A percentile compares a stretch with the other conserved stretches of the same genome.
Evolutionary conservation across 177 flowering plant genomes (phyloP).

Genomic region (Vitis hybrid): DNA sequence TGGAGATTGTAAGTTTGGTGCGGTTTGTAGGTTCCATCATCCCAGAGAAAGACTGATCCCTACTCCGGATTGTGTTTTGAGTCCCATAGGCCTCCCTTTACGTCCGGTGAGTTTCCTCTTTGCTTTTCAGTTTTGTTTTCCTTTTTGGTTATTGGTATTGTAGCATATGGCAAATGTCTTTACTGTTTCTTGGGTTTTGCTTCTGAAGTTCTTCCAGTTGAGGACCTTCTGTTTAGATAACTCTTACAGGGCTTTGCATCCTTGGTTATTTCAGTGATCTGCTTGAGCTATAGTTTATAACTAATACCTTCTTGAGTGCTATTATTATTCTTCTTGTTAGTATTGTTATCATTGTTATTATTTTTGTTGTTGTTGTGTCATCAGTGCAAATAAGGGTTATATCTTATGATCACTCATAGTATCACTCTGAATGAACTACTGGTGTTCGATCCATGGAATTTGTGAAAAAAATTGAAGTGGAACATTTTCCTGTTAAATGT

Average conservation of each 20-base stretch:
- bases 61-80: slow-evolving; percentile 84
- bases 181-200: neutral
- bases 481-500: neutral
- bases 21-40: slow-evolving; percentile 92
- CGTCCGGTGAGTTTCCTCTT: slow-evolving; percentile 70
- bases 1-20: slow-evolving; percentile 97
- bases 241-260: neutral
- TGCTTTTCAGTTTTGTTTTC: neutral
- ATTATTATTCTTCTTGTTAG: too few relatives aligned
- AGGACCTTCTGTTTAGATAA: neutral
- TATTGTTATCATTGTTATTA: too few relatives aligned
- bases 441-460: neutral
- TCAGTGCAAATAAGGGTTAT: too few relatives aligned
- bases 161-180: neutral
- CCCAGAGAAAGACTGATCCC: slow-evolving; percentile 88
- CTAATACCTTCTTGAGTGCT: neutral
- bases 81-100: slow-evolving; percentile 89
- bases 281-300: neutral
- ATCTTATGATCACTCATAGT: neutral
- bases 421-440: neutral
- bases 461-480: neutral
- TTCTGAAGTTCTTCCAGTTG: neutral
- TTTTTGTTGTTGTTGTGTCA: too few relatives aligned
- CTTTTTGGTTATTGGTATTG: neutral
- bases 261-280: neutral